Evolutionary conservation across 371 early-diverging fungal genomes (phyloP), one percentile per base, ranked within the genome.

Genomic region (Basidiobolus meristosporus): DNA sequence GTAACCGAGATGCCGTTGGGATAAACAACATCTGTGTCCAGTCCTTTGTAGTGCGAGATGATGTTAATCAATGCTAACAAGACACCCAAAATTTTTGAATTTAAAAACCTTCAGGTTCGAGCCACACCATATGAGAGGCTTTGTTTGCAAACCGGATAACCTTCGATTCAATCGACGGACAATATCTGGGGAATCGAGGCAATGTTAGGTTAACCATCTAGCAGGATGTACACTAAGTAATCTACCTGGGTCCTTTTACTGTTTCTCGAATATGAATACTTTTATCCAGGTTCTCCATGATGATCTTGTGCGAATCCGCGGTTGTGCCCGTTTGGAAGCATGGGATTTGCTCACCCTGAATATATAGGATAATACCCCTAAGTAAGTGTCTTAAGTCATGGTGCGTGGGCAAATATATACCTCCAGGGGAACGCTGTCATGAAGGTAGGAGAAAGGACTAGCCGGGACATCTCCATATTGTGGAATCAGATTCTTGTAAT

Each of bases 1-100:
- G 84, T 82, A 44, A 73, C 81, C 0, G 82, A 81, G 14, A 86
- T 81, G 7, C 87, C 87, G 33, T 86, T 85, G 0, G 85, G 85
- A 47, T 86, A 86, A 2, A 85, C 72, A 3, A 73, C 52, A 47
- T 71, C 54, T 1, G 70, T 71, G 53, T 82, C 73, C 10, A 65
- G 40, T 2, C 68, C 60, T 47, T 31, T 5, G n/a, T 29, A 14
- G 32, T 16, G 31, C 5, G 1, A 15, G 5, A 22, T 11, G 6
- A 15, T 17, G 10, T 20, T 12, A 16, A 6, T n/a, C n/a, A n/a
- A n/a, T n/a, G n/a, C n/a, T n/a, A 15, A 14, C 40, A 31, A n/a
- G 31, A 40, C 21, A 31, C 11, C 10, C 12, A 11, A 40, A 28
- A 22, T n/a, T n/a, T n/a, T 32, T 15, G 48, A 42, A 52, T 49